Conservation (phyloP, 2,329 filamentous ascomycete genomes). For the Fusarium newnesense region DNA sequence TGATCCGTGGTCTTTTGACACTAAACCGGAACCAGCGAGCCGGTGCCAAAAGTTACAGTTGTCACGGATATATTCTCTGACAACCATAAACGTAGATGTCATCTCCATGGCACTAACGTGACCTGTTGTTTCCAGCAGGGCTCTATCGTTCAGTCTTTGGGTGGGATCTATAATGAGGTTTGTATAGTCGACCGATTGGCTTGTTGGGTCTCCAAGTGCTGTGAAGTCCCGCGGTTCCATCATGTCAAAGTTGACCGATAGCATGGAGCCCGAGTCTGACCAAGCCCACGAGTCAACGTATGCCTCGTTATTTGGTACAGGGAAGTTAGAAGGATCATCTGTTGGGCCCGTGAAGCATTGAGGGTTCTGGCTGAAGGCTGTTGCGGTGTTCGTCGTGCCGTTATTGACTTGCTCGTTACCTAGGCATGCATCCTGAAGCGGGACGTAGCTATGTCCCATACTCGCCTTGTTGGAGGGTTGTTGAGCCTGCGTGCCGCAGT, state of each 20-base stretch:
- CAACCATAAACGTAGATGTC: background rate
- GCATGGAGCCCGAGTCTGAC: background rate
- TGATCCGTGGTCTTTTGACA: background rate
- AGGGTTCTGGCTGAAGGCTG: rapidly evolving
- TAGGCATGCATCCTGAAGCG: too few species aligned
- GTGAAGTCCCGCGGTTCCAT: rapidly evolving
- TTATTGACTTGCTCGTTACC: background rate
- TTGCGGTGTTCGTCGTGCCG: rapidly evolving
- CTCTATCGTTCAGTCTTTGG: rapidly evolving
- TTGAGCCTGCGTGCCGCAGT: too few species aligned
- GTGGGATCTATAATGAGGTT: rapidly evolving
- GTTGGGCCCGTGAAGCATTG: too few species aligned
- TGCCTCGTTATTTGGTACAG: too few species aligned
- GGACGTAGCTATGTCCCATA: rapidly evolving
- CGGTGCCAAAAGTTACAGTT: background rate
- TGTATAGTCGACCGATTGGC: background rate
- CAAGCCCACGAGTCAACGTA: rapidly evolving
- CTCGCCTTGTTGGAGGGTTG: background rate
- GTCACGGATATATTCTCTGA: background rate
- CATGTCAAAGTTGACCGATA: background rate
- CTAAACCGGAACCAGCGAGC: slow-evolving; percentile 3
- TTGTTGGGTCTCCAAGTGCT: rapidly evolving
- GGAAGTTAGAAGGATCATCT: rapidly evolving
- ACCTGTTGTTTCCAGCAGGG: rapidly evolving
- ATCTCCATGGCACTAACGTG: rapidly evolving